Base-by-base conservation (phyloP, 805 yeast species). In the Grigorovia transvaalensis region DNA sequence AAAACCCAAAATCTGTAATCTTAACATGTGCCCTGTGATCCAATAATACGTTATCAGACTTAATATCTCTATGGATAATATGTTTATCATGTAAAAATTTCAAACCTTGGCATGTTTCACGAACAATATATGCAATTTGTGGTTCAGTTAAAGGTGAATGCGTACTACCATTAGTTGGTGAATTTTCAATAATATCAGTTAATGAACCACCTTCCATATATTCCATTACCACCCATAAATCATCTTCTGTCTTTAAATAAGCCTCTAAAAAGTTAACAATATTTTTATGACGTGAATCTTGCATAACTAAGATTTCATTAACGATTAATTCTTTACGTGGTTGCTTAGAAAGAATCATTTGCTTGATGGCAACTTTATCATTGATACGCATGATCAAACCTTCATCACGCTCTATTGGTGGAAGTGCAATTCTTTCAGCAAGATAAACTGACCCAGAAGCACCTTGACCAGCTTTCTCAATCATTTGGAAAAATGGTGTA, bases 221-320 rank as follows among this genome's bases (percentile, higher is more conserved):
- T 69, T 93, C 99, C 99, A 93, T 93, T 35, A 95, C 86, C n/a
- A 93, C 99, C 96, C 98, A 91, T 54, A 93, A 74, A 62, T 93
- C 97, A 53, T 79, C 77, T 48, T 76, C 74, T 4, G 88, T 88
- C 51, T 89, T 77, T 56, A 91, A 71, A 63, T 88, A 95, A 1
- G 96, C 88, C 64, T 91, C 98, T 54, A 93, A 71, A 69, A 88
- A 93, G 66, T 91, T 93, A 53, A 93, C 99, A 69, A 93, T 93
- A 66, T 93, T 93, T 55, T 85, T 84, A 70, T 93, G 98, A 56
- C 86, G 90, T 15, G 95, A 84, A 63, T 89, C 97, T 66, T 88
- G 88, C 99, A 93, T 93, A 23, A 93, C 97, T 59, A 91, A 71
- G 59, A 93, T 93, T 71, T 93, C 99, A 70, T 91, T 91, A 50